Evolutionary conservation across 176 grass and related monocot species (phyloP).

Genomic region (Rhipidocladum racemiflorum): DNA sequence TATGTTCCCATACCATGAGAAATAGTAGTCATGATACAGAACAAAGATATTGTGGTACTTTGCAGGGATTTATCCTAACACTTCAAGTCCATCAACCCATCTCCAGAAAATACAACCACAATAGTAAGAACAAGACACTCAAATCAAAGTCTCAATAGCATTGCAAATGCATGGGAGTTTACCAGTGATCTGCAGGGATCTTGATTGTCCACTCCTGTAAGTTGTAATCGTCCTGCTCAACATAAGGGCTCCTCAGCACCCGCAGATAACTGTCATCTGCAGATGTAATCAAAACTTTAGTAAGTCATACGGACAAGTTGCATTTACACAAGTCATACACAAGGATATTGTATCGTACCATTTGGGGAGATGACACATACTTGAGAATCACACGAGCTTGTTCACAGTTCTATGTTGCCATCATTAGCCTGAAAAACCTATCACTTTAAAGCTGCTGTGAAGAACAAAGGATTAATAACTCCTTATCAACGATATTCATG

Average conservation of each 20-base stretch:
- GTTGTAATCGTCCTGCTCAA: neutral
- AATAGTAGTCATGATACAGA: no score
- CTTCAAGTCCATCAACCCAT: no score
- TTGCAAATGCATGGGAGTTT: no score
- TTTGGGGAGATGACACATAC: neutral
- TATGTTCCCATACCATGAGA: no score
- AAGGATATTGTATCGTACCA: neutral
- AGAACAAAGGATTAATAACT: neutral
- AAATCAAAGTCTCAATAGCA: neutral
- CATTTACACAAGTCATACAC: neutral
- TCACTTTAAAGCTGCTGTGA: neutral
- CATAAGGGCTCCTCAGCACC: neutral
- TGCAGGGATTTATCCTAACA: no score
- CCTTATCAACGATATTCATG: neutral
- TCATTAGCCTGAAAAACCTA: neutral
- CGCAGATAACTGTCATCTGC: neutral
- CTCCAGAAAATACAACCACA: neutral
- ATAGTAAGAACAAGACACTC: neutral
- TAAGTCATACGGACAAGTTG: neutral
- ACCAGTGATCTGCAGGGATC: neutral
- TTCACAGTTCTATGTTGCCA: neutral
- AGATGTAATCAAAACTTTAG: neutral
- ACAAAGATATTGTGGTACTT: no score
- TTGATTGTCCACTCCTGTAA: neutral
- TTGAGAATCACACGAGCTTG: neutral